These are phyloP conservation scores for Xerocomellus intermedius DNA, from an alignment of 768 basidiomycete species.

Conservation along the genomic window DNA sequence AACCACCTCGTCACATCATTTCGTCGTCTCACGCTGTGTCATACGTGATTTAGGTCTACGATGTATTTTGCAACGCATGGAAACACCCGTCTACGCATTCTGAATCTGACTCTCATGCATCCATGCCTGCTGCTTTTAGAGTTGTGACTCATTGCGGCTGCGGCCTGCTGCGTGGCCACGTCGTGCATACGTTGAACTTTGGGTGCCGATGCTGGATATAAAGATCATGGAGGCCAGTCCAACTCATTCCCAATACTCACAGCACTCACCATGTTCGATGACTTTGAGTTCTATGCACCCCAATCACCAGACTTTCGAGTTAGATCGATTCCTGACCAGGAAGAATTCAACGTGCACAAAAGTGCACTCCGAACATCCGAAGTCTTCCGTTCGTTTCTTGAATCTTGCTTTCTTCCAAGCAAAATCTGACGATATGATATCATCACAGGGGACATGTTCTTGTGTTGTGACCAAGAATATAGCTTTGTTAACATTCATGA, in stretches of 20 bases:
- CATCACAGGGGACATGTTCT: conserved; percentile 64
- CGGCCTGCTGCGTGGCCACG: conserved; percentile 19
- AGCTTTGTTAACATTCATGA: conserved; percentile 8
- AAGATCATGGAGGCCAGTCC: neutral
- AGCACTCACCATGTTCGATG: conserved; percentile 8
- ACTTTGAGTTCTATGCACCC: conserved; percentile 38
- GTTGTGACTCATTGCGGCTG: conserved; percentile 11
- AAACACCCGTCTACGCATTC: conserved; percentile 26
- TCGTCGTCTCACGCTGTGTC: conserved; percentile 38
- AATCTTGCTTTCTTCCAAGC: neutral
- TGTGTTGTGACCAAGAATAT: conserved; percentile 46
- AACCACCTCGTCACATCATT: conserved; percentile 31
- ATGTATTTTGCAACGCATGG: conserved; percentile 40
- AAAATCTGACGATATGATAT: conserved; percentile 10
- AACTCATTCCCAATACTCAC: neutral
- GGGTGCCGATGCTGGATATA: conserved; percentile 5
- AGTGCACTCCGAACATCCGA: conserved; percentile 52
- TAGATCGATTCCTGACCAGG: conserved; percentile 50
- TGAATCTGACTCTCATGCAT: conserved; percentile 1
- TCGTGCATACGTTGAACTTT: conserved; percentile 12
- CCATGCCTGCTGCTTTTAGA: neutral
- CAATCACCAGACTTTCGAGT: conserved; percentile 55
- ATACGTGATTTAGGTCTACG: conserved; percentile 40
- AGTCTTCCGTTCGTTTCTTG: conserved; percentile 55
- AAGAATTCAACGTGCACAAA: conserved; percentile 49